phyloP scores from a whole-genome alignment of 2,329 filamentous ascomycete genomes.

The Calonectria fujianensis region DNA sequence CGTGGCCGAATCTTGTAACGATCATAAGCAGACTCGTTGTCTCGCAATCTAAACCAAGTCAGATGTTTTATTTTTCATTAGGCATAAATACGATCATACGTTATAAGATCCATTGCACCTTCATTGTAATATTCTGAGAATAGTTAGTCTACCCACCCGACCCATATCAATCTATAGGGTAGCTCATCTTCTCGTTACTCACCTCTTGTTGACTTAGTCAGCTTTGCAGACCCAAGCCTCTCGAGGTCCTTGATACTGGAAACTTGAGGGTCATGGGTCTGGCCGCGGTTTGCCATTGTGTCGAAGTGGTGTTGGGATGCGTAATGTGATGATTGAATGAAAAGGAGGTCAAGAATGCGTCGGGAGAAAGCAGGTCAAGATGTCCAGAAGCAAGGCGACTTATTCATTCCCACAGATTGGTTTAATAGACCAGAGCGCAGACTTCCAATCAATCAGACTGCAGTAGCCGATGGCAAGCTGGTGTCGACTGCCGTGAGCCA shows the following conservation, averaged over 20 bases:
- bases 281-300: conserved; percentile 39
- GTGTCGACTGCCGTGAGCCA: conserved; percentile 6
- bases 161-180: neutral
- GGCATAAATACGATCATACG: neutral
- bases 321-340: neutral
- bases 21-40: conserved; percentile 39
- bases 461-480: conserved; percentile 1
- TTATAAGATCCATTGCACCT: conserved; percentile 35
- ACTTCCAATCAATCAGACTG: neutral
- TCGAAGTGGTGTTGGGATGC: neutral
- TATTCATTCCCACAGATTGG: neutral
- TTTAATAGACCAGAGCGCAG: neutral
- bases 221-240: conserved; percentile 31
- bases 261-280: conserved; percentile 30
- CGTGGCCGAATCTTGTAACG: conserved; percentile 43
- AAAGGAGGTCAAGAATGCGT: neutral
- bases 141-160: neutral
- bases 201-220: conserved; percentile 34
- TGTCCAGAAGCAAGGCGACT: neutral
- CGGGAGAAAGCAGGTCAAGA: too few relatives aligned
- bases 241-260: conserved; percentile 38
- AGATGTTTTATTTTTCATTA: neutral
- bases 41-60: conserved; percentile 18
- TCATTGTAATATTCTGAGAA: conserved; percentile 33
- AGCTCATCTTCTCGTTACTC: neutral